Evolutionary conservation across 805 yeast genomes (phyloP).

Genomic region (Monosporozyma aerobia): DNA sequence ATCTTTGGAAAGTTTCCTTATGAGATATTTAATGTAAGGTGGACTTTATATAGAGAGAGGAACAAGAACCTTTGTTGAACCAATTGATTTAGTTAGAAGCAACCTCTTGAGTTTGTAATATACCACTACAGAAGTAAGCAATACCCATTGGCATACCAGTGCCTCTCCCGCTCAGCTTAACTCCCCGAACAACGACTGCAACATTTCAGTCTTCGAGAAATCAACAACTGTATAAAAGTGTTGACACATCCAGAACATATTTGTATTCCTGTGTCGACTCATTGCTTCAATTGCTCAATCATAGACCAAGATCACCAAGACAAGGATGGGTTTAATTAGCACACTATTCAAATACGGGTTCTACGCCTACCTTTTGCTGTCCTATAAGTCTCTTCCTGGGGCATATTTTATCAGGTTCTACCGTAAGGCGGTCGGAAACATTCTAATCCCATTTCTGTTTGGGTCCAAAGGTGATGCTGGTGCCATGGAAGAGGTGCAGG

Average conservation of each 20-base stretch:
- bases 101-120: too few species aligned
- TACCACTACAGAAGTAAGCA: too few species aligned
- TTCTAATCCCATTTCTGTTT: conserved; percentile 14
- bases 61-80: too few species aligned
- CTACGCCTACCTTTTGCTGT: conserved; percentile 16
- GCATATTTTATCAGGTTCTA: conserved; percentile 61
- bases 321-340: background rate
- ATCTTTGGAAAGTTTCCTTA: too few species aligned
- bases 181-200: background rate
- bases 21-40: too few species aligned
- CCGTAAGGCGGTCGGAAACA: conserved; percentile 33
- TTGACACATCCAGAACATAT: background rate
- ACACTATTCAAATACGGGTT: conserved; percentile 10
- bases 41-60: too few species aligned
- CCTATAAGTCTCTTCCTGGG: conserved; percentile 57
- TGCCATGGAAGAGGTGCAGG: conserved; percentile 9
- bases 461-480: conserved; percentile 23
- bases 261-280: too few species aligned
- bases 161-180: background rate
- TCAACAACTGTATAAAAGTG: background rate
- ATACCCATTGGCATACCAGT: too few species aligned
- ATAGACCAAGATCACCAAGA: background rate
- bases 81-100: too few species aligned
- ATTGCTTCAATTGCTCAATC: too few species aligned
- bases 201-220: background rate